These are phyloP conservation scores for Paraphoma sp. DNA, from an alignment of 2,329 filamentous ascomycete genomes.

Conservation along the genomic window DNA sequence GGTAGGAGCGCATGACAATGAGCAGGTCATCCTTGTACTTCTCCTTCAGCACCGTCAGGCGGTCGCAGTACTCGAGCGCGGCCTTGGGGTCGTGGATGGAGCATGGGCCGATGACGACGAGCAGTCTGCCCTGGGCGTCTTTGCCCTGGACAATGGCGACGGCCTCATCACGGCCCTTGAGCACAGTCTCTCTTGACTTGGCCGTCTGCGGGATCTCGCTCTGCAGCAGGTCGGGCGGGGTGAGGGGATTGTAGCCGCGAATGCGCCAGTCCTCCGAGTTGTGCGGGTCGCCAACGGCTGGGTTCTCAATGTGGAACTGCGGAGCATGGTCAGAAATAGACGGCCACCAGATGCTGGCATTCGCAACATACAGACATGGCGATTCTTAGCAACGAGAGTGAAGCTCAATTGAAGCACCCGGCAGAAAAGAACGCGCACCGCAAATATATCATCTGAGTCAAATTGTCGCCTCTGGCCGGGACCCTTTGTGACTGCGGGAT, in stretches of 20 bases:
- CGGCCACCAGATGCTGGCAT: slow-evolving; percentile 12
- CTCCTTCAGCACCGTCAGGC: slow-evolving; percentile 79
- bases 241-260: slow-evolving; percentile 90
- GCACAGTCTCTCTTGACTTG: slow-evolving; percentile 62
- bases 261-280: slow-evolving; percentile 61
- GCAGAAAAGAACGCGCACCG: background rate
- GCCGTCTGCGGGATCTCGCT: slow-evolving; percentile 76
- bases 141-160: slow-evolving; percentile 67
- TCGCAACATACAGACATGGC: slow-evolving; percentile 33
- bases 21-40: slow-evolving; percentile 89
- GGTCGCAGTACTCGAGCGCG: slow-evolving; percentile 90
- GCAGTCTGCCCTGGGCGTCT: slow-evolving; percentile 63
- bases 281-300: slow-evolving; percentile 56
- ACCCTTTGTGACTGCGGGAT: slow-evolving; percentile 17
- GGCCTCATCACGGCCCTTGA: slow-evolving; percentile 65
- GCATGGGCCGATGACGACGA: slow-evolving; percentile 92
- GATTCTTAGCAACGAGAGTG: background rate
- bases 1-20: slow-evolving; percentile 97
- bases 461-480: background rate
- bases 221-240: slow-evolving; percentile 91
- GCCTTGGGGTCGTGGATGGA: slow-evolving; percentile 94
- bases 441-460: background rate
- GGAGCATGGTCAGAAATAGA: slow-evolving; percentile 20
- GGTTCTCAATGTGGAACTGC: slow-evolving; percentile 60
- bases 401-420: background rate